Evolutionary conservation across 108 stramenopile genomes (phyloP).

Genomic region (Nannochloropsis salina): DNA sequence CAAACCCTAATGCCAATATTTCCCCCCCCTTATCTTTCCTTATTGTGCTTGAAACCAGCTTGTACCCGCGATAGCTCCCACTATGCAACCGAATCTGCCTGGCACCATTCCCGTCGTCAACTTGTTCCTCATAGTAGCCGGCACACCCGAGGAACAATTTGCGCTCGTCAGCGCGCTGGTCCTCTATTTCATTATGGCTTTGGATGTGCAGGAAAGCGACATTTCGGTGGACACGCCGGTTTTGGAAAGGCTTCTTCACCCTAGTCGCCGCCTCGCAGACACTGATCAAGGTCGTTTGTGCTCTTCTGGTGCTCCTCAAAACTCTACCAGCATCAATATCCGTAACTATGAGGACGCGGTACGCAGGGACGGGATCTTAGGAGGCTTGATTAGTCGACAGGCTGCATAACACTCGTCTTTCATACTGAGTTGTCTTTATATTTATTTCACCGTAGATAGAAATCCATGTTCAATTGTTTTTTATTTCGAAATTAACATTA

Average conservation of each 20-base stretch:
- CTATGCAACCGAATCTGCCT: background rate
- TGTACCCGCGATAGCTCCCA: background rate
- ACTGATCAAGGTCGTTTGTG: background rate
- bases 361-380: background rate
- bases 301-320: background rate
- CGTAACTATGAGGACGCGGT: slow-evolving; percentile 7
- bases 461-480: no score
- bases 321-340: background rate
- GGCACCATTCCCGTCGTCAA: background rate
- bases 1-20: no score
- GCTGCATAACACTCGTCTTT: no score
- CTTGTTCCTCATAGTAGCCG: background rate
- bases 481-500: no score
- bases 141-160: background rate
- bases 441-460: no score
- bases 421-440: no score
- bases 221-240: no score
- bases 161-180: background rate
- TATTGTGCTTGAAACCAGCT: background rate
- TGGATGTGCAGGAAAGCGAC: no score
- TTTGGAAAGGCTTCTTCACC: no score
- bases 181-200: background rate
- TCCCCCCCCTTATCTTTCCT: background rate
- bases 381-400: no score
- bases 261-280: background rate